phyloP scores from a whole-genome alignment of 306 rosid species.

The Citrullus amarus region DNA sequence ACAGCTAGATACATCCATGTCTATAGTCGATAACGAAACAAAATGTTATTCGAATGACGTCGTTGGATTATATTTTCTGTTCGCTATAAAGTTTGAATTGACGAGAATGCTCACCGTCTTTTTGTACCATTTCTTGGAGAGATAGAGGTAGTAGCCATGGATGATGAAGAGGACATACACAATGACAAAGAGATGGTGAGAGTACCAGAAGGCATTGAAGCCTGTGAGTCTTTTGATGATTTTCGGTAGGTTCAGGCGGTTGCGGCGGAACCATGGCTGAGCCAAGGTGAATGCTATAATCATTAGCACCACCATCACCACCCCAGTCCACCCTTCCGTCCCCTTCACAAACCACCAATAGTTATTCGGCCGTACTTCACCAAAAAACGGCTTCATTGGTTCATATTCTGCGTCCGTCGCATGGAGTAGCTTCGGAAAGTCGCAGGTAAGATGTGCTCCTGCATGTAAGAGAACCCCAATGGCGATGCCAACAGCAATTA shows the following conservation, averaged over 20 bases:
- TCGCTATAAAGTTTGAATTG: background rate
- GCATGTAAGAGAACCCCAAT: constrained; percentile 65
- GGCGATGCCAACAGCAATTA: constrained; percentile 60
- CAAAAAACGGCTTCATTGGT: constrained; percentile 54
- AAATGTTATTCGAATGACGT: background rate
- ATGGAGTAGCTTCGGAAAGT: constrained; percentile 65
- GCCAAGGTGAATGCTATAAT: constrained; percentile 68
- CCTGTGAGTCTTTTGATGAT: constrained; percentile 61
- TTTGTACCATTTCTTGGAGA: constrained; percentile 73
- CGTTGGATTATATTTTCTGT: background rate
- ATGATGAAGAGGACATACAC: constrained; percentile 66
- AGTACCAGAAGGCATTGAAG: constrained; percentile 94
- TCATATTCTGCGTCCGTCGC: constrained; percentile 38
- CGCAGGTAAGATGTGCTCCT: constrained; percentile 62
- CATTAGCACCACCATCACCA: constrained; percentile 71
- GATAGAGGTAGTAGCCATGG: constrained; percentile 71
- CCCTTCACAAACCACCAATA: constrained; percentile 98
- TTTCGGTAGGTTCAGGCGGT: constrained; percentile 48
- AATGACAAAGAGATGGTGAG: constrained; percentile 73
- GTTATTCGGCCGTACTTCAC: constrained; percentile 36
- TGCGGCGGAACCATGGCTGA: constrained; percentile 77
- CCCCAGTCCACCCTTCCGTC: constrained; percentile 81
- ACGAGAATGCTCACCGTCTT: constrained; percentile 44
- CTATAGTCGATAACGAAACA: constrained; percentile 16
- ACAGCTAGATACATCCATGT: constrained; percentile 86